These are phyloP conservation scores for Phytophthora sp. DNA, from an alignment of 352 stramenopile genomes.

Conservation along the genomic window DNA sequence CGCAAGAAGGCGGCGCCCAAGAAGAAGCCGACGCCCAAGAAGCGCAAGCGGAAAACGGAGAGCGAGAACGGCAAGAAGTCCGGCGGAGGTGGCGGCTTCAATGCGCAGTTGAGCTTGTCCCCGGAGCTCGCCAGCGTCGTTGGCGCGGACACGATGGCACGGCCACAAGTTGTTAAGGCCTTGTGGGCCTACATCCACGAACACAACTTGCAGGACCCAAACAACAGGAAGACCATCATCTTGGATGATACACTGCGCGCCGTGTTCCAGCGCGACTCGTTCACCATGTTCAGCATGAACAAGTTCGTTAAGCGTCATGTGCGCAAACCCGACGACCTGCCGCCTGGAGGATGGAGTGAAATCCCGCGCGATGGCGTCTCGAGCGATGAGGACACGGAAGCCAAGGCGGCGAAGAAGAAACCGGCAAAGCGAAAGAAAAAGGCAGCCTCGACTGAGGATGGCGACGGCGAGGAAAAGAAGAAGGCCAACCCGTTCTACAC, in stretches of 20 bases:
- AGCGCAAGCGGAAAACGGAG: slow-evolving; percentile 54
- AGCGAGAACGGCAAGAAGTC: slow-evolving; percentile 39
- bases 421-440: slow-evolving; percentile 65
- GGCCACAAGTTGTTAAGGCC: slow-evolving; percentile 94
- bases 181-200: slow-evolving; percentile 97
- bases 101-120: slow-evolving; percentile 75
- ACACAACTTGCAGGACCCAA: slow-evolving; percentile 95
- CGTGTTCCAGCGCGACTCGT: slow-evolving; percentile 82
- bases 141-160: slow-evolving; percentile 81
- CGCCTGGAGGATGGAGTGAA: slow-evolving; percentile 69
- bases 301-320: slow-evolving; percentile 90
- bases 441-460: slow-evolving; percentile 41
- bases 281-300: slow-evolving; percentile 92
- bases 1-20: slow-evolving; percentile 45
- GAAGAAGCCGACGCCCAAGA: slow-evolving; percentile 66
- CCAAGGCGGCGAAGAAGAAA: slow-evolving; percentile 73
- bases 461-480: slow-evolving; percentile 56
- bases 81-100: slow-evolving; percentile 66
- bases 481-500: slow-evolving; percentile 79
- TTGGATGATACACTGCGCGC: slow-evolving; percentile 86
- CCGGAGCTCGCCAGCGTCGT: slow-evolving; percentile 86
- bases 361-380: slow-evolving; percentile 81
- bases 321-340: slow-evolving; percentile 71
- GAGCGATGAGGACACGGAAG: slow-evolving; percentile 77
- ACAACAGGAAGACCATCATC: slow-evolving; percentile 94